These are phyloP conservation scores for Garcia nutans DNA, from an alignment of 345 rosid species.

Conservation along the genomic window DNA sequence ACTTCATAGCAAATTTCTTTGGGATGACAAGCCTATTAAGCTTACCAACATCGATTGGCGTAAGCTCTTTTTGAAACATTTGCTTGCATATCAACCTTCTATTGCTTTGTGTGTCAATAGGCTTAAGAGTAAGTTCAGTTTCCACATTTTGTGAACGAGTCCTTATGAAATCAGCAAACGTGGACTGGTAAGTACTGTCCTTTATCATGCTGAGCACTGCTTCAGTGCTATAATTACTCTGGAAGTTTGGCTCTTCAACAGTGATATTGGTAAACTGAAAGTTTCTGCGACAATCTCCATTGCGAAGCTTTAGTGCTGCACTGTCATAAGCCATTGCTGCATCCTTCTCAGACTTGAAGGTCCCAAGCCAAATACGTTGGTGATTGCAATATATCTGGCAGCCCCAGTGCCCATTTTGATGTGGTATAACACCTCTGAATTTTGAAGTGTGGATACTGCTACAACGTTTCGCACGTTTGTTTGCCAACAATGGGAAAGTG, in stretches of 20 bases:
- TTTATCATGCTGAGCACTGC: conserved; percentile 51
- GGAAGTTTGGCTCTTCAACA: conserved; percentile 44
- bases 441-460: conserved; percentile 16
- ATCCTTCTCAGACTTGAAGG: conserved; percentile 54
- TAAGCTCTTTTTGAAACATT: conserved; percentile 70
- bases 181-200: conserved; percentile 64
- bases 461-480: conserved; percentile 24
- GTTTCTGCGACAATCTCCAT: conserved; percentile 44
- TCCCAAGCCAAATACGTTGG: conserved; percentile 67
- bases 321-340: conserved; percentile 75
- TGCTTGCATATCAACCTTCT: conserved; percentile 32
- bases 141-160: conserved; percentile 17
- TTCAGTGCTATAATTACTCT: conserved; percentile 36
- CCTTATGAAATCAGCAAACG: conserved; percentile 42
- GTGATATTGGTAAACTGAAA: conserved; percentile 36
- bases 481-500: conserved; percentile 14
- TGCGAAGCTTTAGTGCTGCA: conserved; percentile 53
- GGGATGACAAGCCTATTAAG: conserved; percentile 89
- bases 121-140: conserved; percentile 12
- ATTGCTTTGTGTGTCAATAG: conserved; percentile 18
- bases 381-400: conserved; percentile 59
- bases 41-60: conserved; percentile 87
- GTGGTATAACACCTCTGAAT: conserved; percentile 64
- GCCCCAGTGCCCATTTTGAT: conserved; percentile 67
- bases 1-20: conserved; percentile 59